phyloP scores from a whole-genome alignment of 805 yeast species.

The Tetrapisispora taiwanensis region DNA sequence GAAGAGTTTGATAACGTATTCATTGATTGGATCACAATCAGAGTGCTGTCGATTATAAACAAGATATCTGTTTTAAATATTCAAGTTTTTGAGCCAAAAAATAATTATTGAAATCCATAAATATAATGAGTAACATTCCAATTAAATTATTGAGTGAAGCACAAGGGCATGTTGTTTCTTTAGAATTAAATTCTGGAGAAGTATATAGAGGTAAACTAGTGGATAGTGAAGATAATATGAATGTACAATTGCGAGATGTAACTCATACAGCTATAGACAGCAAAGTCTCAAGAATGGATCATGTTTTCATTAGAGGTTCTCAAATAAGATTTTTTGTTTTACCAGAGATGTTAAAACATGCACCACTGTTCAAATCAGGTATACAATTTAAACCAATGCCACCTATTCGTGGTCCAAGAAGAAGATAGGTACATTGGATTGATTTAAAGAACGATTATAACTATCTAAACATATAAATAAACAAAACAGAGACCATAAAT shows the following conservation, averaged over 20 bases:
- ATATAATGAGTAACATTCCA: conserved; percentile 43
- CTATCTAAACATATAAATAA: too few relatives aligned
- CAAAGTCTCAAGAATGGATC: conserved; percentile 61
- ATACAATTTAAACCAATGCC: conserved; percentile 54
- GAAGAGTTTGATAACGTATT: too few relatives aligned
- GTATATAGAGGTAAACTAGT: conserved; percentile 78
- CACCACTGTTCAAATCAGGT: conserved; percentile 71
- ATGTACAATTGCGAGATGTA: conserved; percentile 74
- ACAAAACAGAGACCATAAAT: too few relatives aligned
- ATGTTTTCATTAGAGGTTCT: conserved; percentile 86
- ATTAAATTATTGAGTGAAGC: conserved; percentile 81
- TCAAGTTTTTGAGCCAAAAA: too few relatives aligned
- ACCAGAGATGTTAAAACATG: conserved; percentile 80
- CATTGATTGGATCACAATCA: too few relatives aligned
- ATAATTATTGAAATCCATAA: too few relatives aligned
- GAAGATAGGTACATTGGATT: conserved; percentile 14
- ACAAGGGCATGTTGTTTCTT: conserved; percentile 74
- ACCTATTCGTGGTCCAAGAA: conserved; percentile 54
- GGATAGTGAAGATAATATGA: conserved; percentile 92
- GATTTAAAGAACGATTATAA: neutral
- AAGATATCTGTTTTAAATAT: too few relatives aligned
- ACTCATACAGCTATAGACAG: conserved; percentile 73
- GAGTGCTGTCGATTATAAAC: too few relatives aligned
- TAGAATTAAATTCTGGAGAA: conserved; percentile 79
- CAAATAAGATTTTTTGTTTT: conserved; percentile 74